These are phyloP conservation scores for Phialophora tarda DNA, from an alignment of 2,329 filamentous ascomycete species.

Conservation along the genomic window DNA sequence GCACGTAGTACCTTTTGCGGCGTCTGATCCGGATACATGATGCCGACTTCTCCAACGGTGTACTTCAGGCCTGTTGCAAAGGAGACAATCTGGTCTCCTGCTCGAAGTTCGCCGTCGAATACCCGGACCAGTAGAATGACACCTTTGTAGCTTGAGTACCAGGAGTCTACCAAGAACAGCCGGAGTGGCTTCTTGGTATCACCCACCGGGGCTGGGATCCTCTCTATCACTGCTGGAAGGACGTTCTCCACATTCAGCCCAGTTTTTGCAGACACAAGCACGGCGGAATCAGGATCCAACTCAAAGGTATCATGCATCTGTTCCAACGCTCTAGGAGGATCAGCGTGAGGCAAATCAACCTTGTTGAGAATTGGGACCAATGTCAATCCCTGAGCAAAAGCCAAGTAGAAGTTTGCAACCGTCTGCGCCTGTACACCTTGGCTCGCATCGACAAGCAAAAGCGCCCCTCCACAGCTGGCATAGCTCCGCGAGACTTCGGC, in stretches of 20 bases:
- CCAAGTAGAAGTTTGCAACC: constrained; percentile 97
- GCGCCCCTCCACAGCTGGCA: constrained; percentile 89
- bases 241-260: constrained; percentile 84
- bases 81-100: constrained; percentile 85
- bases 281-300: constrained; percentile 74
- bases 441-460: constrained; percentile 92
- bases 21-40: constrained; percentile 89
- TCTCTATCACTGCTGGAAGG: constrained; percentile 81
- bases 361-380: constrained; percentile 96
- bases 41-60: constrained; percentile 92
- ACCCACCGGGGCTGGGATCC: constrained; percentile 80
- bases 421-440: constrained; percentile 98
- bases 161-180: constrained; percentile 91
- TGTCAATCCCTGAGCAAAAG: constrained; percentile 85
- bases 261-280: constrained; percentile 90
- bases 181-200: constrained; percentile 74
- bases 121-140: constrained; percentile 89
- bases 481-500: constrained; percentile 96
- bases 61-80: constrained; percentile 89
- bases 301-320: constrained; percentile 90
- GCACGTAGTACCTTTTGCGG: constrained; percentile 80
- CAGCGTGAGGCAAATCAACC: constrained; percentile 88
- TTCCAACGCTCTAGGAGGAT: constrained; percentile 80
- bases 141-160: constrained; percentile 96
- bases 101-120: constrained; percentile 82